A percentile compares a stretch with the other conserved stretches of the same genome.
Evolutionary conservation across 768 basidiomycete species (phyloP).

Genomic region (Hericium erinaceus): DNA sequence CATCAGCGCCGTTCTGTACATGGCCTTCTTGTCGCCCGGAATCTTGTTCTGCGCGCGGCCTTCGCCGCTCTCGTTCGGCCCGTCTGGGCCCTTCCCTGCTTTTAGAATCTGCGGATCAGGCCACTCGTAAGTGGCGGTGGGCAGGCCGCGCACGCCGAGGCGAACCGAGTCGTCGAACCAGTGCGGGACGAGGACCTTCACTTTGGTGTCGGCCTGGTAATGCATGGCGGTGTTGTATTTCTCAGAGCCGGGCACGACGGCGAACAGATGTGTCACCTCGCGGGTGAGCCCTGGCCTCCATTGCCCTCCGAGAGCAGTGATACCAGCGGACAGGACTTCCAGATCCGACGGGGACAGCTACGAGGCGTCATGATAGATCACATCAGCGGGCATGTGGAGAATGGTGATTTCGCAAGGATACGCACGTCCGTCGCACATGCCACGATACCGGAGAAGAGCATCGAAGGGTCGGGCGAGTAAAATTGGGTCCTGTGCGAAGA

Average conservation of each 20-base stretch:
- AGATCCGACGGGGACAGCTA: conserved; percentile 57
- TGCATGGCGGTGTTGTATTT: conserved; percentile 44
- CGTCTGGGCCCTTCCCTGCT: conserved; percentile 12
- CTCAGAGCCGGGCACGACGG: conserved; percentile 35
- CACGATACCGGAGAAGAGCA: conserved; percentile 78
- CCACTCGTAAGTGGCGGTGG: conserved; percentile 56
- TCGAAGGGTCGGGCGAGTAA: conserved; percentile 69
- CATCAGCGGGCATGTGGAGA: neutral
- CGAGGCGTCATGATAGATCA: neutral
- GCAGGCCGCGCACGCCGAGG: conserved; percentile 36
- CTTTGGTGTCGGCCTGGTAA: conserved; percentile 44
- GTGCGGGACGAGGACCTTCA: conserved; percentile 75
- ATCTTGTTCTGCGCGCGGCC: conserved; percentile 23
- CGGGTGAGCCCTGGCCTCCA: conserved; percentile 68
- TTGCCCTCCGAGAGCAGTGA: conserved; percentile 73
- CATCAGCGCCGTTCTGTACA: conserved; percentile 26
- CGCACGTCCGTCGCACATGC: conserved; percentile 62
- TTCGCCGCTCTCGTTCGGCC: conserved; percentile 12
- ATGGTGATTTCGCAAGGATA: neutral
- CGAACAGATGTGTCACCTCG: conserved; percentile 85
- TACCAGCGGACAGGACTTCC: conserved; percentile 64
- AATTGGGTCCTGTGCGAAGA: conserved; percentile 20
- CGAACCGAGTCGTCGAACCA: conserved; percentile 83
- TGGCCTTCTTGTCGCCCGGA: conserved; percentile 23
- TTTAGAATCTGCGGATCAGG: conserved; percentile 55